Evolutionary conservation across 1,284 basidiomycete genomes (phyloP).

Genomic region (Agroathelia rolfsii): DNA sequence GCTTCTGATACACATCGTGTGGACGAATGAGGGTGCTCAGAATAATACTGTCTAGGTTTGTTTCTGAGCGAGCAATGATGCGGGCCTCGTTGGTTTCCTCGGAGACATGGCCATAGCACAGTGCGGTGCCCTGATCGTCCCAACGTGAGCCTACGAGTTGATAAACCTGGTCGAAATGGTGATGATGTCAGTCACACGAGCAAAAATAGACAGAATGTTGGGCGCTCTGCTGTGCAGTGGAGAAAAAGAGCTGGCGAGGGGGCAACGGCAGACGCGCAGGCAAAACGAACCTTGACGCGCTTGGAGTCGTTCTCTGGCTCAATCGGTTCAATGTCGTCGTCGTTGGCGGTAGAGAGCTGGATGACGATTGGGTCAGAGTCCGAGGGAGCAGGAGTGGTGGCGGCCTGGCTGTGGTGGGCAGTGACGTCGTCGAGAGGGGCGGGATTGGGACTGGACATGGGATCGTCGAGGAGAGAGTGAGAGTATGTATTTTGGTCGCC

Average conservation of each 20-base stretch:
- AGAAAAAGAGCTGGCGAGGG: slow-evolving; percentile 2
- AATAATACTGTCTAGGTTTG: slow-evolving; percentile 59
- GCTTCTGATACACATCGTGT: slow-evolving; percentile 84
- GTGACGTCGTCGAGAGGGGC: too few relatives aligned
- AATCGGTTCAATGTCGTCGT: too few relatives aligned
- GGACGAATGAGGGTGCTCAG: slow-evolving; percentile 67
- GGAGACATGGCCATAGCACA: slow-evolving; percentile 83
- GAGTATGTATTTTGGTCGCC: too few relatives aligned
- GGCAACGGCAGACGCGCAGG: not conserved
- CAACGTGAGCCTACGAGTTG: slow-evolving; percentile 82
- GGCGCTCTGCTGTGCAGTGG: slow-evolving; percentile 1
- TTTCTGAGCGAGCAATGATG: slow-evolving; percentile 77
- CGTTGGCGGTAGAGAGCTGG: too few relatives aligned
- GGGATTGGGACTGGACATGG: too few relatives aligned
- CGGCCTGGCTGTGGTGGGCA: too few relatives aligned
- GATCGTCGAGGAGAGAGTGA: too few relatives aligned
- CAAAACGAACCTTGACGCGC: slow-evolving; percentile 23
- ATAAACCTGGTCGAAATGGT: slow-evolving; percentile 59
- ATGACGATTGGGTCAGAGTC: too few relatives aligned
- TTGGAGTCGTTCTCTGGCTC: slow-evolving; percentile 30
- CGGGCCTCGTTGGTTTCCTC: slow-evolving; percentile 70
- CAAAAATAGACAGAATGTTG: not conserved
- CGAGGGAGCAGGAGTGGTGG: too few relatives aligned
- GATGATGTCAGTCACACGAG: slow-evolving; percentile 3
- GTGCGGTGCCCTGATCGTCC: slow-evolving; percentile 91